Percentiles rank a stretch among this genome's conserved stretches.
phyloP scores from a whole-genome alignment of 495 filamentous ascomycete species.

The Neurospora sp. region DNA sequence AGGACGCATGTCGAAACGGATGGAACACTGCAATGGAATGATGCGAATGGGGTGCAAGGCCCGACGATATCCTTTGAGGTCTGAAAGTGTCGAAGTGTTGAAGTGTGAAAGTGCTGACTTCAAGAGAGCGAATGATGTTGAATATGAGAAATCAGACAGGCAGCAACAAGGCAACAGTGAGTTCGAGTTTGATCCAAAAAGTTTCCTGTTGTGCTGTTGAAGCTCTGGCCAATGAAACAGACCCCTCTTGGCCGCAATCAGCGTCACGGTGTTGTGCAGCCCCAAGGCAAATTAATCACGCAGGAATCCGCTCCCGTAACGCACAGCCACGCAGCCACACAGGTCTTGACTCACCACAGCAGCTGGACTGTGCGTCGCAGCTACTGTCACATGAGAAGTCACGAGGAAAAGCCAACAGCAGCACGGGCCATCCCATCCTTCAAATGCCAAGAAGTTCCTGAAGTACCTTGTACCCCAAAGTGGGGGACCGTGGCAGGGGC shows the following conservation, averaged over 20 bases:
- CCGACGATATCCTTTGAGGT: background rate
- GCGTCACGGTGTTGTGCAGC: background rate
- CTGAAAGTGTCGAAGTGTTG: background rate
- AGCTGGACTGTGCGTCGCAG: background rate
- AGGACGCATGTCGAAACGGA: background rate
- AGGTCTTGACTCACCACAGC: background rate
- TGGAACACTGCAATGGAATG: background rate
- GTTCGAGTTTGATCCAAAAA: background rate
- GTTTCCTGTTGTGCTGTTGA: background rate
- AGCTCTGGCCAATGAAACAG: background rate
- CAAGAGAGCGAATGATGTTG: background rate
- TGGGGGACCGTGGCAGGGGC: background rate
- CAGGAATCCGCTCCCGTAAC: background rate
- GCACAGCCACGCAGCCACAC: background rate
- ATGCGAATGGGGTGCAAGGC: background rate
- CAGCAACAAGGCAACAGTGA: background rate
- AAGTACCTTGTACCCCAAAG: background rate
- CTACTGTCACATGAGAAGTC: constrained; percentile 2
- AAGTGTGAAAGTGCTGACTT: background rate
- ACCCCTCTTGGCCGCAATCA: background rate
- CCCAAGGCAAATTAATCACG: background rate
- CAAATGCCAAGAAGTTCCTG: background rate
- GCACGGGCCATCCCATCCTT: background rate
- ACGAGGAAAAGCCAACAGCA: background rate
- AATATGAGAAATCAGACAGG: background rate